A percentile compares a stretch with the other conserved stretches of the same genome.
phyloP scores from a whole-genome alignment of 331 rosid genomes.

The Rosa hybrid region DNA sequence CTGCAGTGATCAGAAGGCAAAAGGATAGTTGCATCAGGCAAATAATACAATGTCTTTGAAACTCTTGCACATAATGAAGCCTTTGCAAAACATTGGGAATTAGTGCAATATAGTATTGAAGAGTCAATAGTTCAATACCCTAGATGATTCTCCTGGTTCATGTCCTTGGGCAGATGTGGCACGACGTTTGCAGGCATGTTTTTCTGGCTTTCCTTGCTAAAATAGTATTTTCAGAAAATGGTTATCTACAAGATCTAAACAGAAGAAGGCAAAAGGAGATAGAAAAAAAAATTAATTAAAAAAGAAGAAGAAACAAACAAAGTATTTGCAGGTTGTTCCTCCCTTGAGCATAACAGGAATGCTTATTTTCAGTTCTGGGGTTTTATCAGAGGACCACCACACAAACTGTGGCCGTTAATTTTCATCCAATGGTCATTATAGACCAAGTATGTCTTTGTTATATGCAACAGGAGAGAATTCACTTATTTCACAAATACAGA shows the following conservation, averaged over 20 bases:
- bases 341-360: neutral
- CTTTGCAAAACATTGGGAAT: neutral
- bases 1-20: neutral
- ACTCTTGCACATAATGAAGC: neutral
- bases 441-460: neutral
- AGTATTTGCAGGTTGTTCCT: neutral
- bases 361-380: neutral
- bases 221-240: neutral
- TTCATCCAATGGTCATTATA: neutral
- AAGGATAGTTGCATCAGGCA: neutral
- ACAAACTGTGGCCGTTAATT: neutral
- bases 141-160: neutral
- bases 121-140: constrained; percentile 1
- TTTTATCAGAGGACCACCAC: neutral
- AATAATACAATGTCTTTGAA: neutral
- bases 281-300: neutral
- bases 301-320: neutral
- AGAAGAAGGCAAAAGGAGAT: neutral
- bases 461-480: neutral
- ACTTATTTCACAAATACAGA: neutral
- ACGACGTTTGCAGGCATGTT: neutral
- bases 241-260: neutral
- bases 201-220: constrained; percentile 13
- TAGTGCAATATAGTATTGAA: neutral
- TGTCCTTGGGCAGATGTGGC: neutral